phyloP scores from a whole-genome alignment of 345 rosid genomes.

The Euphorbia tirucalli region DNA sequence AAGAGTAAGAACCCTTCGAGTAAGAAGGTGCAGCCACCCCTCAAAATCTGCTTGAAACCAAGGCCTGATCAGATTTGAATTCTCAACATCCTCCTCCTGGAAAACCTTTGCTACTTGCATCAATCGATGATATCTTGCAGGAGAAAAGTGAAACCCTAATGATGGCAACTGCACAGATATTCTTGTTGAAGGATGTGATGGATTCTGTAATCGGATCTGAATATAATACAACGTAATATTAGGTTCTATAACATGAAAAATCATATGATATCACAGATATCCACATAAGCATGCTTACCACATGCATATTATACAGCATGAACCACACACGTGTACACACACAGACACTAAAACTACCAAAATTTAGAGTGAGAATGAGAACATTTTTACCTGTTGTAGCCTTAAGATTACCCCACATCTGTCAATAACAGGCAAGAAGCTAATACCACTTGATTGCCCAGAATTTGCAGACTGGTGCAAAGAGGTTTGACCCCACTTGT shows the following conservation, averaged over 20 bases:
- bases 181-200: conserved; percentile 83
- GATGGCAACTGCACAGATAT: conserved; percentile 82
- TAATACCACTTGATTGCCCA: conserved; percentile 29
- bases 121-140: conserved; percentile 95
- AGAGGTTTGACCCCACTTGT: conserved; percentile 59
- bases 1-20: conserved; percentile 61
- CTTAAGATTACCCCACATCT: conserved; percentile 82
- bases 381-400: conserved; percentile 73
- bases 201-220: conserved; percentile 77
- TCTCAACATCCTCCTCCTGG: conserved; percentile 57
- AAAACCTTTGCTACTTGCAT: conserved; percentile 85
- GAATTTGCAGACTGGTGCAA: conserved; percentile 31
- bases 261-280: conserved; percentile 1
- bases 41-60: conserved; percentile 94
- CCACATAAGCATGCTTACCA: conserved; percentile 1
- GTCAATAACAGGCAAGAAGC: conserved; percentile 86
- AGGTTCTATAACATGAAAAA: conserved; percentile 7
- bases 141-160: conserved; percentile 92
- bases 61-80: conserved; percentile 49
- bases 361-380: conserved; percentile 12
- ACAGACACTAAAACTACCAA: background rate
- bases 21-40: conserved; percentile 82
- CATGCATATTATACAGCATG: background rate
- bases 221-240: conserved; percentile 21
- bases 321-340: background rate